Evolutionary conservation across 164 flowering plant species (phyloP).

Genomic region (Platanus orientalis): DNA sequence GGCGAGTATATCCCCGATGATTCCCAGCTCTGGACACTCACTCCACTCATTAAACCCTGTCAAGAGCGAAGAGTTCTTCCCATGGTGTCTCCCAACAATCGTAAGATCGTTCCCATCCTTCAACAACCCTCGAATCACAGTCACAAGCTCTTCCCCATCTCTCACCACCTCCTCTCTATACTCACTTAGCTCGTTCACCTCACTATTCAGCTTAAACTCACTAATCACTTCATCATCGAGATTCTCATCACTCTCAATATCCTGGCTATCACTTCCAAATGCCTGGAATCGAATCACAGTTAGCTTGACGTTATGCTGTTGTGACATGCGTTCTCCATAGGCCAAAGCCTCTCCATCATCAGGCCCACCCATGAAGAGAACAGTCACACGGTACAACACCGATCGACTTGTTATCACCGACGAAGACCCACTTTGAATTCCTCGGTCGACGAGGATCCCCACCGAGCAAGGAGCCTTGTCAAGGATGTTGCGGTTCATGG

Average conservation of each 20-base stretch:
- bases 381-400: conserved; percentile 16
- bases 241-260: conserved; percentile 17
- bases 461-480: conserved; percentile 46
- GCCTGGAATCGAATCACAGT: conserved; percentile 29
- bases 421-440: background rate
- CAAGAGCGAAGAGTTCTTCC: conserved; percentile 15
- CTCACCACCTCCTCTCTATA: conserved; percentile 33
- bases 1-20: conserved; percentile 36
- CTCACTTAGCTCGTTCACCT: conserved; percentile 19
- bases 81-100: conserved; percentile 41
- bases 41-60: conserved; percentile 32
- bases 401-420: conserved; percentile 15
- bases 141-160: conserved; percentile 29
- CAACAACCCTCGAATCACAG: conserved; percentile 11
- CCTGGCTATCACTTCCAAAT: conserved; percentile 1
- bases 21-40: conserved; percentile 41
- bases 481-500: conserved; percentile 36
- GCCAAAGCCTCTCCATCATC: conserved; percentile 48
- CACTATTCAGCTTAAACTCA: conserved; percentile 11
- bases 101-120: conserved; percentile 28
- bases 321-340: conserved; percentile 41
- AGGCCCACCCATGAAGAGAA: conserved; percentile 45
- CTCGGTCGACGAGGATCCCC: conserved; percentile 45
- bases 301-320: conserved; percentile 21
- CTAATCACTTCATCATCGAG: conserved; percentile 22